Evolutionary conservation across 2,329 filamentous ascomycete genomes (phyloP).

Genomic region (Pyrenophora seminiperda): DNA sequence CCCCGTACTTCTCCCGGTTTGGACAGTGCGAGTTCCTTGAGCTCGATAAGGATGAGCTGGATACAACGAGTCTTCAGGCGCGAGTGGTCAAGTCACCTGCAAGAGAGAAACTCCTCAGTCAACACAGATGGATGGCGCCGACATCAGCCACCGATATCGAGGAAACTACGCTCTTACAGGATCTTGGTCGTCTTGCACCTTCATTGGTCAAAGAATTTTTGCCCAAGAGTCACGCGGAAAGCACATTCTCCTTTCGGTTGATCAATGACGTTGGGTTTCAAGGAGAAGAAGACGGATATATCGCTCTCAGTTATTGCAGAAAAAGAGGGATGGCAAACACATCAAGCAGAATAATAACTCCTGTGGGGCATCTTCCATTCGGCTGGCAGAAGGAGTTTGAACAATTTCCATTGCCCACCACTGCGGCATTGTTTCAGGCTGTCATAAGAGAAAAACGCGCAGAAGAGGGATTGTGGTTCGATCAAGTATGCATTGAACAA

Average conservation of each 20-base stretch:
- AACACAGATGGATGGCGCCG: slow-evolving; percentile 11
- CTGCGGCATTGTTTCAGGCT: slow-evolving; percentile 48
- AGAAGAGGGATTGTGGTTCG: slow-evolving; percentile 53
- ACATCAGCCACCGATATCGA: slow-evolving; percentile 19
- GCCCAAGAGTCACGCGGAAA: slow-evolving; percentile 26
- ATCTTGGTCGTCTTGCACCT: slow-evolving; percentile 36
- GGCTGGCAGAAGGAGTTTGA: slow-evolving; percentile 42
- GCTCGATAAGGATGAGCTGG: slow-evolving; percentile 39
- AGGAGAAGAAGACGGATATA: slow-evolving; percentile 47
- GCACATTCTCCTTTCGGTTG: slow-evolving; percentile 46
- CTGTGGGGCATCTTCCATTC: slow-evolving; percentile 40
- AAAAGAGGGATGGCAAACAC: slow-evolving; percentile 37
- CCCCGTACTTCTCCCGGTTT: slow-evolving; percentile 24
- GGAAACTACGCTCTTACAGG: slow-evolving; percentile 30
- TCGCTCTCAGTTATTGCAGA: slow-evolving; percentile 53
- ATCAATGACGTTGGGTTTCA: slow-evolving; percentile 43
- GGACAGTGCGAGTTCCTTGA: slow-evolving; percentile 38
- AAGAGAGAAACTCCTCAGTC: slow-evolving; percentile 26
- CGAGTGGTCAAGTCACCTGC: slow-evolving; percentile 28
- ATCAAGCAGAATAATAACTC: slow-evolving; percentile 30
- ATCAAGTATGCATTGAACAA: slow-evolving; percentile 54
- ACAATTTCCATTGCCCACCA: slow-evolving; percentile 49
- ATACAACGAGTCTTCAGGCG: slow-evolving; percentile 34
- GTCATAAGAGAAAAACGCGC: slow-evolving; percentile 47
- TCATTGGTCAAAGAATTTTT: slow-evolving; percentile 40